These are phyloP conservation scores for Aurifilum marmelostoma DNA, from an alignment of 2,329 filamentous ascomycete species.

Conservation along the genomic window DNA sequence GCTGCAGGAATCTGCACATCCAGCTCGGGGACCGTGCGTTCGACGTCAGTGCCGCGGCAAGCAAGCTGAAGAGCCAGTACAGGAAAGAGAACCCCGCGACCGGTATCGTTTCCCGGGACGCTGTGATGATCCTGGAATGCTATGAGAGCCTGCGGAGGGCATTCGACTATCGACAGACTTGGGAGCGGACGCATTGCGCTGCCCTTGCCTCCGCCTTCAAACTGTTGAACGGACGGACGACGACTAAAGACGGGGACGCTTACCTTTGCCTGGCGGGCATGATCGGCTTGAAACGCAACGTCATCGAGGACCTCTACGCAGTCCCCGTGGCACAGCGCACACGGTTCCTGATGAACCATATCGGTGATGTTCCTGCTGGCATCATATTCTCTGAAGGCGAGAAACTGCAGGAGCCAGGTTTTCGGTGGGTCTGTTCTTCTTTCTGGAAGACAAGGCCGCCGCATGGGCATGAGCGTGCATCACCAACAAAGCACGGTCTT, in stretches of 20 bases:
- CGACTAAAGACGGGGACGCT: not conserved
- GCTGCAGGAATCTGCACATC: not conserved
- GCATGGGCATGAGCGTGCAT: not conserved
- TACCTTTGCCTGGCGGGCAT: not conserved
- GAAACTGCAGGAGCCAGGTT: not conserved
- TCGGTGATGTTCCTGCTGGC: not conserved
- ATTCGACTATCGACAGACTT: not conserved
- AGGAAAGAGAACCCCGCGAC: not conserved
- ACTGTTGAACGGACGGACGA: not conserved
- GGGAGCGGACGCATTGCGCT: not conserved
- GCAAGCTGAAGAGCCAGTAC: not conserved
- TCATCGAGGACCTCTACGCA: not conserved
- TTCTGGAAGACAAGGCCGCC: not conserved
- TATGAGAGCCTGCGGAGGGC: not conserved
- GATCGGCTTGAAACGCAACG: not conserved
- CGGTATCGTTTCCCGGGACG: not conserved
- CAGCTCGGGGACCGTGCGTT: not conserved
- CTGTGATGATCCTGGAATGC: not conserved
- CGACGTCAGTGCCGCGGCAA: not conserved
- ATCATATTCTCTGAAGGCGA: not conserved
- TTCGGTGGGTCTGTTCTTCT: not conserved
- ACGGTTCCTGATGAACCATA: not conserved
- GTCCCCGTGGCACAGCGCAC: not conserved
- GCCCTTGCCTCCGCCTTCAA: not conserved
- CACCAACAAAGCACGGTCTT: not conserved